Evolutionary conservation across 1,139 yeast species (phyloP), one percentile per base, ranked within the genome.

Genomic region (Petasospora fabianii): DNA sequence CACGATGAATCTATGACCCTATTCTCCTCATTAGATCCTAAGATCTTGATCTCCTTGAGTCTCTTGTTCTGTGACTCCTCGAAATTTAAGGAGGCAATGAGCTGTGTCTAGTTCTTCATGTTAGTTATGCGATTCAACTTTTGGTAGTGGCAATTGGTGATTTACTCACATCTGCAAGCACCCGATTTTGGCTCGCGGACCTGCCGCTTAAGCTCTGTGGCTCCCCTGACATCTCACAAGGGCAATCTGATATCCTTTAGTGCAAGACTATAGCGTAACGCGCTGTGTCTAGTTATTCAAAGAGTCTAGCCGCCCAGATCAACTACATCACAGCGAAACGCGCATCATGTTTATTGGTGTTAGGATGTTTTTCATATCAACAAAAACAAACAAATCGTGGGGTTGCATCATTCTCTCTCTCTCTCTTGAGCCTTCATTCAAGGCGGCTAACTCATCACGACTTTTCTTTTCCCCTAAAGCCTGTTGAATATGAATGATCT

Each of bases 1-100:
- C 46, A 37, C 7, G 57, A 53, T 2, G 55, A 51, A 31, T 53
- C 54, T 7, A 51, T 47, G 4, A 51, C 30, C 17, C 34, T 26
- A 37, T 52, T 53, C 5, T 48, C 53, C 21, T 53, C 57, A 12
- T 35, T 31, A 5, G 44, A 38, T 9, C 42, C 41, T 8, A 53
- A 35, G 12, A 50, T 27, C 20, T 42, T 38, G 13, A 53, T 24
- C 24, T 34, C 38, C n/a, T 32, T 29, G 4, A 43, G 35, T 13
- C 37, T 35, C 5, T 39, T 12, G 3, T 38, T 31, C 27, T 49
- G 53, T 0, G 55, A 44, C 5, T 30, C 21, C 16, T 27, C 33
- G 4, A 22, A 18, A 30, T 31, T 30, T 24, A 28, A 22, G 2
- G 41, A 18, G 9, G 30, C 43, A 11, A 51, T 49, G 13, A 49